phyloP scores from a whole-genome alignment of 2,329 filamentous ascomycete species.

The Claviceps sp. region DNA sequence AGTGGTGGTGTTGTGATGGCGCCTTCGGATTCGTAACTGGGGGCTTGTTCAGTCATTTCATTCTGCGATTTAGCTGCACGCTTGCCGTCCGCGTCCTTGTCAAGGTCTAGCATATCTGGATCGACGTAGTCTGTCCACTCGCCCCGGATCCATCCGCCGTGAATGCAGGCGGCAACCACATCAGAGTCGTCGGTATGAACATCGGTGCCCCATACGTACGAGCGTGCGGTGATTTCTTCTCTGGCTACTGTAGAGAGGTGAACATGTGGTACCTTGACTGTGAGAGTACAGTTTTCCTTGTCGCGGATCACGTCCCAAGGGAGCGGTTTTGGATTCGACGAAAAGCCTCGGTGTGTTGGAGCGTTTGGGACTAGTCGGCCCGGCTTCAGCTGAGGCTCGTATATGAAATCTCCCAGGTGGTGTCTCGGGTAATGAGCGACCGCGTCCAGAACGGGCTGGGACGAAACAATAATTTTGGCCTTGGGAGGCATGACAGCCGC shows the following conservation, averaged over 20 bases:
- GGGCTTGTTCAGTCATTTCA: constrained; percentile 12
- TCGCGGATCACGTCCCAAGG: constrained; percentile 58
- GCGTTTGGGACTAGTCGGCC: constrained; percentile 30
- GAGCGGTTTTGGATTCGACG: constrained; percentile 53
- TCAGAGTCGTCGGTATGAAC: constrained; percentile 96
- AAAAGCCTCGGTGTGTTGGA: constrained; percentile 28
- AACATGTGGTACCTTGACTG: constrained; percentile 70
- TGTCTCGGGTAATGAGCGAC: constrained; percentile 57
- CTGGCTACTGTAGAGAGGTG: constrained; percentile 58
- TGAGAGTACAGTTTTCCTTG: constrained; percentile 82
- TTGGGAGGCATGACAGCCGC: constrained; percentile 35
- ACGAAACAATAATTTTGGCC: constrained; percentile 52
- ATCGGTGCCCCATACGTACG: constrained; percentile 83
- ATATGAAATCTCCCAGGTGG: constrained; percentile 76
- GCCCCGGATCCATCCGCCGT: constrained; percentile 82
- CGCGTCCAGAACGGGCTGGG: constrained; percentile 57
- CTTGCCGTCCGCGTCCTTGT: constrained; percentile 19
- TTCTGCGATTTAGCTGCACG: constrained; percentile 18
- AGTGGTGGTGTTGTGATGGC: constrained; percentile 40
- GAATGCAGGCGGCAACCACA: constrained; percentile 81
- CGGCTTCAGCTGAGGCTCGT: constrained; percentile 52
- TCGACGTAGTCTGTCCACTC: constrained; percentile 76
- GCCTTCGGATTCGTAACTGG: constrained; percentile 25
- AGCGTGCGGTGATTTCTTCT: constrained; percentile 69
- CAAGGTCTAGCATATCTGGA: constrained; percentile 48